A percentile compares a stretch with the other conserved stretches of the same genome.
Evolutionary conservation across 106 monocot genomes (phyloP).

Genomic region (Apostasia shenzhenica): DNA sequence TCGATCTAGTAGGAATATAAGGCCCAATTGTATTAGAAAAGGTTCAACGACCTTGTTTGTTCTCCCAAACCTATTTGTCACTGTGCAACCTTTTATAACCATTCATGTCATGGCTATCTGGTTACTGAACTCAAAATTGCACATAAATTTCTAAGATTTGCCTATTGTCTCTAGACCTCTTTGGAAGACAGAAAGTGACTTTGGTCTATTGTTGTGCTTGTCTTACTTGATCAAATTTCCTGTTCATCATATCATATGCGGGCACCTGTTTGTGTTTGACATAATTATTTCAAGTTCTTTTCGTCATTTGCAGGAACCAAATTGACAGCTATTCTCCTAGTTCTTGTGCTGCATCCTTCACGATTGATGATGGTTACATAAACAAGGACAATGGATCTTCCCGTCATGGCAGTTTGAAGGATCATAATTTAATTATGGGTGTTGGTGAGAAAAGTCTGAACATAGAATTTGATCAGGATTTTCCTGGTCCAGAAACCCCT

Average conservation of each 20-base stretch:
- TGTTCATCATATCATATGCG: background rate
- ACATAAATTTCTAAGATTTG: no score
- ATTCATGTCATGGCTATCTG: no score
- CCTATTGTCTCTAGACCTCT: background rate
- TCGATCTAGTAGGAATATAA: no score
- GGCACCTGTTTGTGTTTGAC: background rate
- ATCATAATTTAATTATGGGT: slow-evolving; percentile 1
- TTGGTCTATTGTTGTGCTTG: background rate
- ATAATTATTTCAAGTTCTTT: background rate
- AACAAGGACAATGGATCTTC: background rate
- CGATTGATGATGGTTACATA: background rate
- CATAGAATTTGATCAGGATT: slow-evolving; percentile 15
- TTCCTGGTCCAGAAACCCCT: slow-evolving; percentile 55
- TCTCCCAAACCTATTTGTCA: no score
- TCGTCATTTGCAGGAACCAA: slow-evolving; percentile 18
- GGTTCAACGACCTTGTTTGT: no score
- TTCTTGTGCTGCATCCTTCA: slow-evolving; percentile 5
- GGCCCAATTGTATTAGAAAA: no score
- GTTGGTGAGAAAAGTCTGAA: slow-evolving; percentile 2
- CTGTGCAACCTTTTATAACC: no score
- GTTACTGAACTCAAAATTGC: no score
- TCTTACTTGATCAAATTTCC: no score
- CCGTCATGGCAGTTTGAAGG: background rate
- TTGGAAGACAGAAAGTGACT: background rate
- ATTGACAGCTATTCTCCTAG: slow-evolving; percentile 7